Conservation (phyloP, 768 basidiomycete species). For the Lactifluus pinguis region DNA sequence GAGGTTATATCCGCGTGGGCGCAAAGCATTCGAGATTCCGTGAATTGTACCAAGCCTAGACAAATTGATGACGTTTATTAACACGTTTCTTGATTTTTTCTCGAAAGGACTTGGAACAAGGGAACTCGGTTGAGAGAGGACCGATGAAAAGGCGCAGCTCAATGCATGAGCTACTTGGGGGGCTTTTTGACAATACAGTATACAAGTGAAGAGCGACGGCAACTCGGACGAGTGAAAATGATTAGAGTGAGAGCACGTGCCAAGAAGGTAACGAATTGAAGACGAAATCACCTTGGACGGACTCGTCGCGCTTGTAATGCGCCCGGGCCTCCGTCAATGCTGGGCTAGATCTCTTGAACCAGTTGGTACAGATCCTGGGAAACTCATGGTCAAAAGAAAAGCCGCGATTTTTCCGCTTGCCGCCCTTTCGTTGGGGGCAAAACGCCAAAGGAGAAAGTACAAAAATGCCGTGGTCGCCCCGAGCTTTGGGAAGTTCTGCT, state of each 20-base stretch:
- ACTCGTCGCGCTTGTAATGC: constrained; percentile 1
- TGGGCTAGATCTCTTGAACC: neutral
- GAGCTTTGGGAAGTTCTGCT: neutral
- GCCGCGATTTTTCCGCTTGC: constrained; percentile 15
- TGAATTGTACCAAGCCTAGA: neutral
- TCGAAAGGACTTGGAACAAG: neutral
- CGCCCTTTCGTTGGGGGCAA: neutral
- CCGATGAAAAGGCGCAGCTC: neutral
- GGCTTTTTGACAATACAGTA: no score
- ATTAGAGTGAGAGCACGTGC: neutral
- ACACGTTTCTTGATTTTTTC: constrained; percentile 2
- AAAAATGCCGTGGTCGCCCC: constrained; percentile 10
- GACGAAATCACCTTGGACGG: neutral
- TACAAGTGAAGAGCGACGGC: neutral
- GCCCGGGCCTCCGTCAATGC: neutral
- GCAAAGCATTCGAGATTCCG: neutral
- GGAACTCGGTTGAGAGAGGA: neutral
- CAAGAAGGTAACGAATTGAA: neutral
- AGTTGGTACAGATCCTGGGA: neutral
- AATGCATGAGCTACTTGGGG: neutral
- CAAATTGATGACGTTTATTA: constrained; percentile 4
- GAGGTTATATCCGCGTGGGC: neutral
- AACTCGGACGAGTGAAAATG: neutral
- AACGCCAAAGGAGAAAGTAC: neutral
- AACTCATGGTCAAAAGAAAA: neutral